A percentile compares a stretch with the other conserved stretches of the same genome.
Evolutionary conservation across 176 grass and related monocot species (phyloP).

Genomic region (Paspalum vaginatum): DNA sequence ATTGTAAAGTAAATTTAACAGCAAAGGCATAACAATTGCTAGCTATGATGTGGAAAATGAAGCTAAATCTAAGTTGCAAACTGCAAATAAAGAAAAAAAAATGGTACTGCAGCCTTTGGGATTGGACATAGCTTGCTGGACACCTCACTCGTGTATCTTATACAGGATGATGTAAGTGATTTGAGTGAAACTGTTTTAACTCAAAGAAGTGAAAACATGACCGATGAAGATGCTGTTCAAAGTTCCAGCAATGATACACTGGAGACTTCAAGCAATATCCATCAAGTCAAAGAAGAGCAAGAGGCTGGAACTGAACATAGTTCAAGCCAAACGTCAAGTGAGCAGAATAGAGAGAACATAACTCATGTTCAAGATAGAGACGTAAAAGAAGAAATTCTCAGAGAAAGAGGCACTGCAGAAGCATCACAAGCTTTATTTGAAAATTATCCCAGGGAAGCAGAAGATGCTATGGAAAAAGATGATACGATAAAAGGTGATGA

Average conservation of each 20-base stretch:
- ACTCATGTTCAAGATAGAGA: constrained; percentile 25
- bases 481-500: constrained; percentile 24
- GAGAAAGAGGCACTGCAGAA: constrained; percentile 13
- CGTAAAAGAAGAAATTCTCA: neutral
- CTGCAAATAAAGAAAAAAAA: constrained; percentile 23
- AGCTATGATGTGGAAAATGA: neutral
- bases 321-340: constrained; percentile 36
- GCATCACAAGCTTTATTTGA: neutral
- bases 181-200: constrained; percentile 32
- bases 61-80: constrained; percentile 21
- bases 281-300: constrained; percentile 42
- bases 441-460: constrained; percentile 15
- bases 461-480: constrained; percentile 16
- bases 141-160: constrained; percentile 31
- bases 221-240: constrained; percentile 27
- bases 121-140: constrained; percentile 20
- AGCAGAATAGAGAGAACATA: neutral
- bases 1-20: constrained; percentile 6
- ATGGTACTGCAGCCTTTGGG: constrained; percentile 10
- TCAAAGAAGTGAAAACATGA: neutral
- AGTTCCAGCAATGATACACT: constrained; percentile 26
- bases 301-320: constrained; percentile 26
- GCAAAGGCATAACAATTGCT: neutral
- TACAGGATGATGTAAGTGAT: constrained; percentile 41
- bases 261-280: constrained; percentile 30